Evolutionary conservation across 805 yeast species (phyloP), one percentile per base, ranked within the genome.

Genomic region (Citeromyces nyonsensis): DNA sequence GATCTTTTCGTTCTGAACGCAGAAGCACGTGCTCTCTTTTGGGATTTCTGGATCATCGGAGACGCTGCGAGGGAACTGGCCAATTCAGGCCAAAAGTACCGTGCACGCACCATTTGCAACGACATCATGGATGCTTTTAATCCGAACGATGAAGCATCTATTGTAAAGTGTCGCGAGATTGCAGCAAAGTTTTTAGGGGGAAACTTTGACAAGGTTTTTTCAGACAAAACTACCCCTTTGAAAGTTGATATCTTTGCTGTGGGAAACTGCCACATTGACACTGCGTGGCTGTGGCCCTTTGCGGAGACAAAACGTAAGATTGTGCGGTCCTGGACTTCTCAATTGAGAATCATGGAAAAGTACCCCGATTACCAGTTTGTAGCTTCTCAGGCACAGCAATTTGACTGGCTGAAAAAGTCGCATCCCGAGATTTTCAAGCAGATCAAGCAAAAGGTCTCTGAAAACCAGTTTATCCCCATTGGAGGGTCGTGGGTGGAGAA

Each of bases 211-310:
- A 63, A 64, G 8, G 96, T 88, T 1, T 76, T 61, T 41, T 62
- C 65, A 38, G 59, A 62, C 20, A 57, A 36, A 34, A 47, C 34
- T 44, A 53, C 45, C 28, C 58, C 43, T 37, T 42, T 46, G 22
- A 53, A 48, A 36, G 54, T 69, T 36, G 74, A 77, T 35, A 95
- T 86, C 8, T 78, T 61, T 52, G 94, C 82, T 6, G 66, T 91
- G 41, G 98, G 98, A 28, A 82, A 91, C 51, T 91, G 97, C 51
- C 97, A 86, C 52, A 86, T 86, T 43, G 98, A 88, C 48, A 88
- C 97, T 11, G 97, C 97, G 10, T 88, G 98, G 98, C 63, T 85
- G 36, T 88, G 98, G 98, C 97, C 96, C n/a, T 88, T 79, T 61
- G 96, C 94, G 3, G 96, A 91, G 51, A 84, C 97, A 2, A 77